phyloP scores from a whole-genome alignment of 129 eudicot genomes.

The Centella asiatica region DNA sequence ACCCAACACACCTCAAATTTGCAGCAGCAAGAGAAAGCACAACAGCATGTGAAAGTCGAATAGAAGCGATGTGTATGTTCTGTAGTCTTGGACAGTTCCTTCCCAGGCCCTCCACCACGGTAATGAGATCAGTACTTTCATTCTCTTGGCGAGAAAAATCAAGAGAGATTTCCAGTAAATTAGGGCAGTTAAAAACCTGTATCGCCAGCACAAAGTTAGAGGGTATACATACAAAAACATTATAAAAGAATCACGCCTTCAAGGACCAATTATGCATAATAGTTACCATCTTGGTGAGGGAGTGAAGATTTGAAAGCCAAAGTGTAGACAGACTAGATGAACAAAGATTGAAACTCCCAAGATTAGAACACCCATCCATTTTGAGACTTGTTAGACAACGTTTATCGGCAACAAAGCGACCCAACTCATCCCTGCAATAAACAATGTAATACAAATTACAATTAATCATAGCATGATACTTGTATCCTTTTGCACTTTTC shows the following conservation, averaged over 20 bases:
- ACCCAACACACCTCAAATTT: constrained; percentile 50
- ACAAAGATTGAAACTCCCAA: constrained; percentile 57
- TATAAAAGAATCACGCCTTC: background rate
- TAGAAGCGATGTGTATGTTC: constrained; percentile 79
- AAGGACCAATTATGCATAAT: background rate
- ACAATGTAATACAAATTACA: too few relatives aligned
- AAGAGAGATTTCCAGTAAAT: constrained; percentile 70
- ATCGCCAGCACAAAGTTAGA: constrained; percentile 3
- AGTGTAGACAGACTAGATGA: constrained; percentile 70
- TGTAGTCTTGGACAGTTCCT: constrained; percentile 68
- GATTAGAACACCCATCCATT: constrained; percentile 82
- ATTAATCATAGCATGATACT: too few relatives aligned
- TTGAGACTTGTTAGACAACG: constrained; percentile 71
- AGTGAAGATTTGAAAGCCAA: constrained; percentile 91
- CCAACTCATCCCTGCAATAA: constrained; percentile 73
- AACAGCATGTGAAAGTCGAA: constrained; percentile 61
- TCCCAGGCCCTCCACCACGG: constrained; percentile 65
- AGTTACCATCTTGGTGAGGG: constrained; percentile 73
- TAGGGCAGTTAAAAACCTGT: constrained; percentile 85
- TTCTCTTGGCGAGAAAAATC: constrained; percentile 73
- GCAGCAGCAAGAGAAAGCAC: constrained; percentile 90
- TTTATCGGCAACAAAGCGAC: constrained; percentile 82
- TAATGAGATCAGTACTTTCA: constrained; percentile 65
- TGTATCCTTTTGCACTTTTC: background rate
- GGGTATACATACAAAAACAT: background rate